Evolutionary conservation across 306 rosid species (phyloP).

Genomic region (Sechiopsis laciniata): DNA sequence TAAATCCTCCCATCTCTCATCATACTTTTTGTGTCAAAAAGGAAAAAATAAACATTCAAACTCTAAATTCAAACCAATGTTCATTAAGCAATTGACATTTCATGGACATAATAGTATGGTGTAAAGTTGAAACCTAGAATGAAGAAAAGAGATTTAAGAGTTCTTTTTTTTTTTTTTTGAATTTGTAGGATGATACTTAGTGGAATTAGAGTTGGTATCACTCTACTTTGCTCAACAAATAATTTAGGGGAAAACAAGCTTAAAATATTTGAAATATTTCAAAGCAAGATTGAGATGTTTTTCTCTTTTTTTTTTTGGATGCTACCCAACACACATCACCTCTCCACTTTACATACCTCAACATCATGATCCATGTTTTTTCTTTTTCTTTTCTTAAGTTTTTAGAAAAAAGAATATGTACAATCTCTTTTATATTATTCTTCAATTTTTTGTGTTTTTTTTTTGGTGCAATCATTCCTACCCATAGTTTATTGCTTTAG

Average conservation of each 20-base stretch:
- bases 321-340: background rate
- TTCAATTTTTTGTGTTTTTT: background rate
- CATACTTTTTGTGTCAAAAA: background rate
- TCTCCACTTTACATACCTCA: conserved; percentile 5
- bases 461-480: background rate
- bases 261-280: too few relatives aligned
- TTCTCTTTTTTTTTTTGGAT: too few relatives aligned
- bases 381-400: background rate
- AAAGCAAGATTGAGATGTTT: too few relatives aligned
- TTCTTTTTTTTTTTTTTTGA: too few relatives aligned
- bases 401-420: too few relatives aligned
- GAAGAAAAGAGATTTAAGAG: too few relatives aligned
- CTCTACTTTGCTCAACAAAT: too few relatives aligned
- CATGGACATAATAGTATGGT: too few relatives aligned
- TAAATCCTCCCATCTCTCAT: background rate
- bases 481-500: background rate
- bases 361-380: background rate
- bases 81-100: background rate
- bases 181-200: too few relatives aligned
- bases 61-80: background rate
- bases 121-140: too few relatives aligned
- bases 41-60: background rate
- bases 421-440: background rate
- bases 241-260: too few relatives aligned
- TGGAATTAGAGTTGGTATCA: too few relatives aligned